phyloP scores from a whole-genome alignment of 805 yeast species.

The Lachancea meyersii region DNA sequence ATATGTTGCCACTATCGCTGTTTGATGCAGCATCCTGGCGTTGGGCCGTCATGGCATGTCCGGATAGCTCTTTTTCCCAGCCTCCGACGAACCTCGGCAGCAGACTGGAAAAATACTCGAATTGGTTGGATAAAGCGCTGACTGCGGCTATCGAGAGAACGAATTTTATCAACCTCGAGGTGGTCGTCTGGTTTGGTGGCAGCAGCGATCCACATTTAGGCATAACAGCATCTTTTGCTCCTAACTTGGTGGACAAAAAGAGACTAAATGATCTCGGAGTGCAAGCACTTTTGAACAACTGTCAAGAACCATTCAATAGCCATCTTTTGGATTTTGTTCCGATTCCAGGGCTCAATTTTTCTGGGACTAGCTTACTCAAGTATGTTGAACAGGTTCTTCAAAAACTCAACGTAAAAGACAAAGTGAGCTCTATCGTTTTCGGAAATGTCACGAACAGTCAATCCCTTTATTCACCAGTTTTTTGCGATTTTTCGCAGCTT shows the following conservation, averaged over 20 bases:
- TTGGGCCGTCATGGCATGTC: background rate
- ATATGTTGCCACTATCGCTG: background rate
- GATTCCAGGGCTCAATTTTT: background rate
- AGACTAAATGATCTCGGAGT: background rate
- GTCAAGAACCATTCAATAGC: background rate
- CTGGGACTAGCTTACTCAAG: background rate
- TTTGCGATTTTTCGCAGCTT: background rate
- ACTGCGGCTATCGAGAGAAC: background rate
- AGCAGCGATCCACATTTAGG: background rate
- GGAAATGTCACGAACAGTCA: background rate
- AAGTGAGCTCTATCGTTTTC: background rate
- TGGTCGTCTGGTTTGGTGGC: background rate
- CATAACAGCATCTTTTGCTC: slow-evolving; percentile 1
- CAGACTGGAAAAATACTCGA: background rate
- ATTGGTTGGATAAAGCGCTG: background rate
- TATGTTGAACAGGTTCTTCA: background rate
- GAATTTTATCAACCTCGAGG: background rate
- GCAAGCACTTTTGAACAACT: background rate
- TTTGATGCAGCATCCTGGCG: background rate
- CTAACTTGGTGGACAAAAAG: background rate
- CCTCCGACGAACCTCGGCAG: background rate
- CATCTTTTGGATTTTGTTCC: slow-evolving; percentile 11
- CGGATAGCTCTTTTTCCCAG: background rate
- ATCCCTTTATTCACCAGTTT: background rate
- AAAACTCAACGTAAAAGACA: background rate